These are phyloP conservation scores for Mortierella sp. DNA, from an alignment of 371 early-diverging fungal genomes.

Conservation along the genomic window DNA sequence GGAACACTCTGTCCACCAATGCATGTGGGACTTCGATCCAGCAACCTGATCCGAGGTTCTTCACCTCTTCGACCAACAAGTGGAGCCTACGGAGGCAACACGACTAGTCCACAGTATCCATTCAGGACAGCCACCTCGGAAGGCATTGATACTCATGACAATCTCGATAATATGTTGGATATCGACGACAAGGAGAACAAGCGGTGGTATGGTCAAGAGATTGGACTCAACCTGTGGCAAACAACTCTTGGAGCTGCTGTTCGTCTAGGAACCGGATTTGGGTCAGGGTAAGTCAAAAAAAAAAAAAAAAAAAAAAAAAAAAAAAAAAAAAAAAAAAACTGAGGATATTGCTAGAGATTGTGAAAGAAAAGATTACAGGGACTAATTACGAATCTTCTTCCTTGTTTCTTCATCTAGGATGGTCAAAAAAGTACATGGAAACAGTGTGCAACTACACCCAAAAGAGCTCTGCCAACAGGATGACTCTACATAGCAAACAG, in stretches of 20 bases:
- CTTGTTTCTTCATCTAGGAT: slow-evolving; percentile 13
- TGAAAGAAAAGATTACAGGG: too few relatives aligned
- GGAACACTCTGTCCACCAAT: slow-evolving; percentile 42
- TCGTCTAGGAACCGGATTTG: slow-evolving; percentile 47
- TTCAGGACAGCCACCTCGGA: slow-evolving; percentile 15
- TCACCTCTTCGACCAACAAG: slow-evolving; percentile 37
- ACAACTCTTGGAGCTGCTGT: slow-evolving; percentile 49
- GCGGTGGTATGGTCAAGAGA: slow-evolving; percentile 51
- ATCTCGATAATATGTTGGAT: background rate
- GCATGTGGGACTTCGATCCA: slow-evolving; percentile 41
- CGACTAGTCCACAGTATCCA: slow-evolving; percentile 19
- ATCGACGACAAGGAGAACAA: slow-evolving; percentile 49
- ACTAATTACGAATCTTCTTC: background rate
- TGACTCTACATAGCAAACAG: too few relatives aligned
- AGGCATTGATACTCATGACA: background rate
- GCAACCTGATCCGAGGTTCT: slow-evolving; percentile 46
- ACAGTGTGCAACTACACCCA: slow-evolving; percentile 35
- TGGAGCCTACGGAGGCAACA: background rate
- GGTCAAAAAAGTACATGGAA: slow-evolving; percentile 43
- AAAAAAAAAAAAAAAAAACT: too few relatives aligned
- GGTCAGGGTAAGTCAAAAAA: slow-evolving; percentile 51
- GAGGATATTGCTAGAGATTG: too few relatives aligned
- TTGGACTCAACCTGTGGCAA: slow-evolving; percentile 51
- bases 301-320: too few relatives aligned
- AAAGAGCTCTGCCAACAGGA: slow-evolving; percentile 21